Conservation (phyloP, 768 basidiomycete species). For the Coprinopsis cinerea region DNA sequence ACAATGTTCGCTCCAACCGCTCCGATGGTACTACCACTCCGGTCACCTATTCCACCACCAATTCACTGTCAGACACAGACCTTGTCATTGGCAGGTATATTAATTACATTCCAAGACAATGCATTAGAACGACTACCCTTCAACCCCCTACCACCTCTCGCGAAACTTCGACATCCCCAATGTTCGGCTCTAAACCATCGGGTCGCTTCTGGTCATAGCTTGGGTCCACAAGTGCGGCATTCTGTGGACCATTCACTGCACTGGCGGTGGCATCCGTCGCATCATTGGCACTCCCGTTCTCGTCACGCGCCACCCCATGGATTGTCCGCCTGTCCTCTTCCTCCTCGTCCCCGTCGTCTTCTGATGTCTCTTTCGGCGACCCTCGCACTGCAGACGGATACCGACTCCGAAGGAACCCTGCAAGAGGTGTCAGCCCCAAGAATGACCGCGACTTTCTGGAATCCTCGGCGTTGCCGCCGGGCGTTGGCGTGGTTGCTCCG, state of each 20-base stretch:
- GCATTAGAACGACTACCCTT: too few species aligned
- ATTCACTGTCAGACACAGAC: too few species aligned
- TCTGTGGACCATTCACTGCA: neutral
- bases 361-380: slow-evolving; percentile 15
- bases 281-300: slow-evolving; percentile 14
- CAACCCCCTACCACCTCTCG: too few species aligned
- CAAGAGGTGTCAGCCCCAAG: slow-evolving; percentile 55
- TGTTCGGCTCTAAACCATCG: too few species aligned
- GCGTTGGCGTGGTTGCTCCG: slow-evolving; percentile 51
- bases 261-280: too few species aligned
- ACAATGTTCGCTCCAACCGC: neutral
- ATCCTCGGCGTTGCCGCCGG: slow-evolving; percentile 30
- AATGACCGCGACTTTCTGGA: slow-evolving; percentile 37
- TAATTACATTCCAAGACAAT: neutral
- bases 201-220: too few species aligned
- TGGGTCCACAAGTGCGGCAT: too few species aligned
- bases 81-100: too few species aligned
- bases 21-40: neutral
- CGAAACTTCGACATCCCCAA: too few species aligned
- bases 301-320: slow-evolving; percentile 29
- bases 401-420: slow-evolving; percentile 58
- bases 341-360: slow-evolving; percentile 17
- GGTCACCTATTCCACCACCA: too few species aligned
- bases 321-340: slow-evolving; percentile 42
- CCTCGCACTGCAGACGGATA: slow-evolving; percentile 44